A percentile compares a stretch with the other conserved stretches of the same genome.
Conservation (phyloP, 306 rosid genomes). For the Quercus suber region DNA sequence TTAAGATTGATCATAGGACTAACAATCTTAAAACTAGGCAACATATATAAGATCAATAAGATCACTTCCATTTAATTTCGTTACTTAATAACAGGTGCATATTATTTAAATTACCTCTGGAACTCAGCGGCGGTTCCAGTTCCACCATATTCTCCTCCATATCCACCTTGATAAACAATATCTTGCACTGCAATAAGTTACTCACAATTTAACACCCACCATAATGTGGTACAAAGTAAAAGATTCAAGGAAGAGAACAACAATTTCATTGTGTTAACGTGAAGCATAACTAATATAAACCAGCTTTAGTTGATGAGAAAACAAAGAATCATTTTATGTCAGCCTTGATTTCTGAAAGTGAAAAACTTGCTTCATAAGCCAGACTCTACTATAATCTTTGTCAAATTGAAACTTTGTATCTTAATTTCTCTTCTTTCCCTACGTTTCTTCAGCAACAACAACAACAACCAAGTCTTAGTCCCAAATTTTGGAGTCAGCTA, state of each 20-base stretch:
- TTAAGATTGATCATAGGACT: not conserved
- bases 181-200: conserved; percentile 59
- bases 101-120: conserved; percentile 47
- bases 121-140: conserved; percentile 38
- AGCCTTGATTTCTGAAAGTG: not conserved
- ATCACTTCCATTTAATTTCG: not conserved
- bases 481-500: too few relatives aligned
- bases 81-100: not conserved
- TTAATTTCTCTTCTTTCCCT: not conserved
- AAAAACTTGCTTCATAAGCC: not conserved
- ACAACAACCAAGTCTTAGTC: not conserved
- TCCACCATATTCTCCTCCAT: conserved; percentile 55
- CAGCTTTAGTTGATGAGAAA: not conserved
- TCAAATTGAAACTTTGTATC: not conserved
- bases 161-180: conserved; percentile 58
- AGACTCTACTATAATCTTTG: not conserved
- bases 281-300: not conserved
- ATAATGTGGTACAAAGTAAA: not conserved
- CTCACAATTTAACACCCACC: conserved; percentile 2
- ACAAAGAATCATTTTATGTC: not conserved
- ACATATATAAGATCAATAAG: not conserved
- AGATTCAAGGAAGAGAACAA: conserved; percentile 1
- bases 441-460: not conserved
- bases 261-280: not conserved
- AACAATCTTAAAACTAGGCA: not conserved